Percentiles rank a stretch among this genome's conserved stretches.
Evolutionary conservation across 1,284 basidiomycete species (phyloP).

Genomic region (Ustilago loliicola): DNA sequence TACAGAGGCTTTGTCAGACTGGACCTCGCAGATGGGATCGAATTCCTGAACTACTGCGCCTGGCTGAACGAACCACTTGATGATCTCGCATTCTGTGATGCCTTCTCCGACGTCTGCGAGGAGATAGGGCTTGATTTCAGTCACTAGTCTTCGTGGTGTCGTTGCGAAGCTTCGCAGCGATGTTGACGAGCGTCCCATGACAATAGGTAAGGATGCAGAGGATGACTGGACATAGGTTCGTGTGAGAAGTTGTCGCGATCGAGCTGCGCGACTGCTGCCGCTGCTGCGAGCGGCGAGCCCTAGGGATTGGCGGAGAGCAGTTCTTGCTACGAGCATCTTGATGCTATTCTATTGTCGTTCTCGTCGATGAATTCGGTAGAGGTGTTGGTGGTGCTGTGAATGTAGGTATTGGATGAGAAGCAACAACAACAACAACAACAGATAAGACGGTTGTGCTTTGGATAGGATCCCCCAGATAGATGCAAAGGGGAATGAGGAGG

Average conservation of each 20-base stretch:
- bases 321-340: constrained; percentile 32
- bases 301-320: constrained; percentile 23
- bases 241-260: constrained; percentile 10
- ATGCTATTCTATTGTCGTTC: neutral
- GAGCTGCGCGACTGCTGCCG: neutral
- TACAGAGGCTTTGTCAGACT: constrained; percentile 93
- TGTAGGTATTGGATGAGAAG: neutral
- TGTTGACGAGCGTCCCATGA: constrained; percentile 28
- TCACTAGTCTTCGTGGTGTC: constrained; percentile 28
- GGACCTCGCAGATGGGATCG: constrained; percentile 90
- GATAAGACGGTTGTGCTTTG: neutral
- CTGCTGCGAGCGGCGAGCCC: constrained; percentile 3
- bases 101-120: constrained; percentile 96
- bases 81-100: constrained; percentile 71
- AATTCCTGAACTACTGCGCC: constrained; percentile 79
- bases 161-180: constrained; percentile 41
- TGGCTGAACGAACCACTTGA: constrained; percentile 75
- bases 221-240: constrained; percentile 32
- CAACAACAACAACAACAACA: neutral
- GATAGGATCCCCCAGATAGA: neutral
- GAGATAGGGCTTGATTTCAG: constrained; percentile 75
- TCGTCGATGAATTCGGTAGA: neutral
- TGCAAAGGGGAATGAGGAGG: neutral
- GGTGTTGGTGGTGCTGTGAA: neutral
- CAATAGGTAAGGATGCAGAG: constrained; percentile 14